Evolutionary conservation across 306 rosid species (phyloP), one percentile per base, ranked within the genome.

Genomic region (Lablab purpureus): DNA sequence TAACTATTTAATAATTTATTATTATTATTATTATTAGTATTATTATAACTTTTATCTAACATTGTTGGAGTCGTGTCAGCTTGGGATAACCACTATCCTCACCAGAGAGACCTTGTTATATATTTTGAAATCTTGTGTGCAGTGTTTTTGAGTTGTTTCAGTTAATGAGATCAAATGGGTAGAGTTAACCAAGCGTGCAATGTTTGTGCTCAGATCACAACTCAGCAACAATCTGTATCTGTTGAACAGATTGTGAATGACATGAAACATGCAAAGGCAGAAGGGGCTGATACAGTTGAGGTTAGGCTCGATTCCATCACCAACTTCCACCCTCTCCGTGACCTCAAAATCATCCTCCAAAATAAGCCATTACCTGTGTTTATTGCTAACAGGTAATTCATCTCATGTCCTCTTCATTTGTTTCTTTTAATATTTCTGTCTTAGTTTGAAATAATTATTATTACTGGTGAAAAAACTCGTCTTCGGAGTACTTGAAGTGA

Each of bases 221-320:
- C 77, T 51, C 70, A 78, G 71, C 70, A 74, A 71, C 74, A 70
- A 71, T 49, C 80, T 52, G 81, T 78, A 75, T 49, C 82, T 37
- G 79, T 78, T 55, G 87, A 81, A 67, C 66, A 81, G 76, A 37
- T 84, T 67, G 60, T 81, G 64, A 84, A 52, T 58, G 77, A 41
- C 23, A 87, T 87, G 90, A 46, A 67, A 40, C 43, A 54, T 63
- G 90, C 90, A 14, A 84, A 87, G 79, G 82, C 74, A 54, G 77
- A 87, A 70, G 86, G 87, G 6, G 90, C 90, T 14, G 87, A 84
- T 41, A 8, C 84, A 10, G 90, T 78, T 7, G 87, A 87, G 75
- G 7, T 87, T 63, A 81, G 84, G 70, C 32, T 87, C 28, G 82
- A 84, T 45, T 65, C 28, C 36, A 54, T 87, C 50, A 32, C 74